Evolutionary conservation across 2,329 filamentous ascomycete genomes (phyloP).

Genomic region (Cytospora paraplurivora): DNA sequence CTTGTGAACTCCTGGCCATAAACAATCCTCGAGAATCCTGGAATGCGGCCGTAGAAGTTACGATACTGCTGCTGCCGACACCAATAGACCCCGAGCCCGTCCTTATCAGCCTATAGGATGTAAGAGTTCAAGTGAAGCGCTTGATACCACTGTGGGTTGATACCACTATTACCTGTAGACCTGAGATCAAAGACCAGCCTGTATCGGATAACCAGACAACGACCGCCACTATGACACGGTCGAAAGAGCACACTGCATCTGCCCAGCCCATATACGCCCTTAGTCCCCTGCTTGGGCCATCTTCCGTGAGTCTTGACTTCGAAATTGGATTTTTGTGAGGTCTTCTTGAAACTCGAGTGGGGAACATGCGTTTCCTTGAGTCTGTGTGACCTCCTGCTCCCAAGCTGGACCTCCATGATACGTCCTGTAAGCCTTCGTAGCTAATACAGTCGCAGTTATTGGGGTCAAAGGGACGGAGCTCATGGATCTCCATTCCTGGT

Average conservation of each 20-base stretch:
- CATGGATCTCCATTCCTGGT: neutral
- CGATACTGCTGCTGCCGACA: neutral
- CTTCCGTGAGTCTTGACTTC: too few species aligned
- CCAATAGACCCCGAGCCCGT: neutral
- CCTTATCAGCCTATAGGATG: neutral
- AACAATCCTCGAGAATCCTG: neutral
- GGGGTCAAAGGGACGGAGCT: conserved; percentile 2
- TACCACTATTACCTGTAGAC: neutral
- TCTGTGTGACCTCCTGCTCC: neutral
- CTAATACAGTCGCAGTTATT: conserved; percentile 10
- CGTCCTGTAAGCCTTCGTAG: accelerated
- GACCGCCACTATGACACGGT: conserved; percentile 2
- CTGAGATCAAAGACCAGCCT: accelerated
- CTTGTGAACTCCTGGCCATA: neutral
- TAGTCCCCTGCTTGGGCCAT: too few species aligned
- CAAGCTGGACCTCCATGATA: neutral
- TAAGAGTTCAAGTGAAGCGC: neutral
- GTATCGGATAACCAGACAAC: conserved; percentile 4
- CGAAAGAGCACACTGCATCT: too few species aligned
- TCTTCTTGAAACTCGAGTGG: neutral
- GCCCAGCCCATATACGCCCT: neutral
- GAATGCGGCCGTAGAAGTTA: neutral
- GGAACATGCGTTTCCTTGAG: neutral
- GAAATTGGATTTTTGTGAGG: neutral
- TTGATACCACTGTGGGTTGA: neutral